Evolutionary conservation across 805 yeast species (phyloP).

Genomic region (Metschnikowia corniflorae): DNA sequence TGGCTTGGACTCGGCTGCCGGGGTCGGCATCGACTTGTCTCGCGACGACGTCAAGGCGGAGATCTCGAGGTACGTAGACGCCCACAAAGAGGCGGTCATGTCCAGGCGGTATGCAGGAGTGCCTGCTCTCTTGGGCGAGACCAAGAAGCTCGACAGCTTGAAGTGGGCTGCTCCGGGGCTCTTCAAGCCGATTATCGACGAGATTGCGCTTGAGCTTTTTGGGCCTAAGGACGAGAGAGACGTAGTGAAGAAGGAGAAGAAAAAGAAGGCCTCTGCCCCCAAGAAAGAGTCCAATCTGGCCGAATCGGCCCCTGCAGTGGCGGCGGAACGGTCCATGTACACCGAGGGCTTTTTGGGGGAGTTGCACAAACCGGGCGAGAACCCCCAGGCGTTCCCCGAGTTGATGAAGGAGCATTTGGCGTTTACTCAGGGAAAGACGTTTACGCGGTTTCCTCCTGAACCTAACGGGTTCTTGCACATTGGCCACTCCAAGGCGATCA

Average conservation of each 20-base stretch:
- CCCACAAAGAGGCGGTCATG: conserved; percentile 55
- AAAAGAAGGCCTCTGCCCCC: conserved; percentile 37
- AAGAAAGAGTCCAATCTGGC: conserved; percentile 16
- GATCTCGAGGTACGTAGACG: conserved; percentile 57
- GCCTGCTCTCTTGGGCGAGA: conserved; percentile 72
- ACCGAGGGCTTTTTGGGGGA: conserved; percentile 94
- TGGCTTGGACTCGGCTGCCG: conserved; percentile 59
- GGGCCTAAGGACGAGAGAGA: conserved; percentile 99
- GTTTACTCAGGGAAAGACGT: conserved; percentile 76
- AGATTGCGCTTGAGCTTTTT: conserved; percentile 59
- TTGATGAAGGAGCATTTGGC: conserved; percentile 75
- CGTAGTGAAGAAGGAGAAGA: conserved; percentile 71
- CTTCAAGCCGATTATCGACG: conserved; percentile 86
- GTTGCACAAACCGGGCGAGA: conserved; percentile 91
- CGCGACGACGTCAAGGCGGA: conserved; percentile 58
- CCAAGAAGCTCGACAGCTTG: conserved; percentile 67
- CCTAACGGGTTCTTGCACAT: conserved; percentile 97
- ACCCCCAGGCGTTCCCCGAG: conserved; percentile 86
- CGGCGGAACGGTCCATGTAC: conserved; percentile 69
- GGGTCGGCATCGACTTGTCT: conserved; percentile 75
- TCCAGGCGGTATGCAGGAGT: conserved; percentile 76
- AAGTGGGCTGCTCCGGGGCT: conserved; percentile 90
- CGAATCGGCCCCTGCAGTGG: conserved; percentile 6
- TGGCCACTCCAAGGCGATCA: conserved; percentile 97
- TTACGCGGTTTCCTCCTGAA: conserved; percentile 97